phyloP scores from a whole-genome alignment of 176 grass and related monocot species.

The Chrysopogon serrulatus region DNA sequence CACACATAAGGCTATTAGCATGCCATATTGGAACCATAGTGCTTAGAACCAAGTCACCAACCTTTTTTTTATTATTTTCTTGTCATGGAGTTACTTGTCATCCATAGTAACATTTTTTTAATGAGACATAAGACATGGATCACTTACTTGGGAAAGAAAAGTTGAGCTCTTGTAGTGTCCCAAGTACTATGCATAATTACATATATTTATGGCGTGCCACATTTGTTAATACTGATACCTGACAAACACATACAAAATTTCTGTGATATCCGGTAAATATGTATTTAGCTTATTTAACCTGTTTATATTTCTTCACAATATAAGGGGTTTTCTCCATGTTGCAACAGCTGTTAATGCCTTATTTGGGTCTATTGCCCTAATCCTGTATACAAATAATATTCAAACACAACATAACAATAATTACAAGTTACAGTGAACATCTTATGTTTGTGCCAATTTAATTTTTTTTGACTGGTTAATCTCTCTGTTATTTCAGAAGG shows the following conservation, averaged over 20 bases:
- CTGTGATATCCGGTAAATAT: not conserved
- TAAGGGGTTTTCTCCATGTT: not conserved
- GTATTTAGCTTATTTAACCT: not conserved
- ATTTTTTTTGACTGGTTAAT: conserved; percentile 4
- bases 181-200: not conserved
- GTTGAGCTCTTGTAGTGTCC: not conserved
- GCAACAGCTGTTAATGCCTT: not conserved
- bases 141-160: not conserved
- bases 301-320: not conserved
- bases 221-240: not conserved
- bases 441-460: not conserved
- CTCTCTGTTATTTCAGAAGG: conserved; percentile 50
- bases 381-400: not conserved
- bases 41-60: not conserved
- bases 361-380: not conserved
- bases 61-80: not conserved
- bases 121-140: not conserved
- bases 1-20: not conserved
- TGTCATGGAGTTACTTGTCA: not conserved
- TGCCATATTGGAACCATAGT: not conserved
- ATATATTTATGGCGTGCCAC: not conserved
- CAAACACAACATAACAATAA: not conserved
- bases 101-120: not conserved
- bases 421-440: not conserved
- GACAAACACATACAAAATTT: not conserved